Base-by-base conservation (phyloP, 2,329 filamentous ascomycete species). In the Geosmithia putterillii region DNA sequence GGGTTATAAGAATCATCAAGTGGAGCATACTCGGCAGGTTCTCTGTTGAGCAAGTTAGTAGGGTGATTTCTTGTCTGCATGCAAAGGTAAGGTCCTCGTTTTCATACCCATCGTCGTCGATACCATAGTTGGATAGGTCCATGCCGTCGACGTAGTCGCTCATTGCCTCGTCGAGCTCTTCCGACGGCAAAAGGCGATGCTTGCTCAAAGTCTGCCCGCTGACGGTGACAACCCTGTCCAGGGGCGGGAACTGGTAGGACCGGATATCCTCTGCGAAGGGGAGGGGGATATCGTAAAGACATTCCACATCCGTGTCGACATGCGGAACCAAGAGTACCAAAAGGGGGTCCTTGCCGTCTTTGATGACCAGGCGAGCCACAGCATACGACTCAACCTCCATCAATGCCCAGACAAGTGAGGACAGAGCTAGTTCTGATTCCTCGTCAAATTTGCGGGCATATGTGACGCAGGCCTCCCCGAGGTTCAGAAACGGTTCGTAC, bases 201-300 rank as follows among this genome's bases (percentile, higher is more conserved):
- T 90, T 80, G 10, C 76, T 85, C 41, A 95, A 67, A 8, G 76
- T 73, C 49, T 86, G 84, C 1, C 90, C 90, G 10, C 81, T 87
- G n/a, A 94, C 74, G 0, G 89, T 95, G 46, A 95, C 66, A 22
- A 96, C 83, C 48, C 78, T 83, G 57, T 95, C 89, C 10, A 98
- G 66, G 0, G 90, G 86, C 6, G 92, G 88, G 51, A 98, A 98
- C 45, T 81, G 83, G 59, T 95, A 96, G n/a, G 74, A 74, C 32
- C 92, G 78, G 40, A 95, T 71, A 56, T 98, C 92, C 65, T 98
- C 92, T 2, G 87, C 82, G 54, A 95, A 98, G 1, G 92, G 92
- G 6, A 96, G 69, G 32, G 92, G 87, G 1, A 94, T 74, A 56
- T 98, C 92, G 48, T 95, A 80, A 2, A 98, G 70, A 52, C 86